Evolutionary conservation across 225 moss, liverwort and hornwort genomes (phyloP).

Genomic region (Physcomitrellopsis africana): DNA sequence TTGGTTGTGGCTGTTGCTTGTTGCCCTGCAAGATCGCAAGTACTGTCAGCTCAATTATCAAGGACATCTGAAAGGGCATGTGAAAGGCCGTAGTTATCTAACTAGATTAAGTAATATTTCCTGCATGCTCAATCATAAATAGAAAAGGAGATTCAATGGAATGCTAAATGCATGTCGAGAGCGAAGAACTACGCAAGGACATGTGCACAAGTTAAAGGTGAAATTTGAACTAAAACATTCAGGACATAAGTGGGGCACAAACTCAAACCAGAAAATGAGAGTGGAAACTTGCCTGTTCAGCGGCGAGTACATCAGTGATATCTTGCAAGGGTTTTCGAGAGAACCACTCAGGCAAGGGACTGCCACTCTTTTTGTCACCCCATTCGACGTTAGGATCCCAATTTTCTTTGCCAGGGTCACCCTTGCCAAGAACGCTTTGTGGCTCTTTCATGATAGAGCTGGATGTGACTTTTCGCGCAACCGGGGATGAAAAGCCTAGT

Average conservation of each 20-base stretch:
- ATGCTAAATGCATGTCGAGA: too few species aligned
- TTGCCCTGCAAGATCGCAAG: conserved; percentile 21
- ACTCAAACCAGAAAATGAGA: too few species aligned
- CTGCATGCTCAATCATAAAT: too few species aligned
- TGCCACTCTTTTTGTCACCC: conserved; percentile 17
- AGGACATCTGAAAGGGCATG: background rate
- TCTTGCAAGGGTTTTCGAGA: conserved; percentile 46
- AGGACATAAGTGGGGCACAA: background rate
- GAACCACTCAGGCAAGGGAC: conserved; percentile 51
- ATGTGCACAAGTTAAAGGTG: too few species aligned
- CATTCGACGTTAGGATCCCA: conserved; percentile 30
- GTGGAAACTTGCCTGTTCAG: conserved; percentile 37
- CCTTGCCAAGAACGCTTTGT: background rate
- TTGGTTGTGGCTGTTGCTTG: conserved; percentile 36
- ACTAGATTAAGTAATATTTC: too few species aligned
- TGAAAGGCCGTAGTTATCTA: too few species aligned
- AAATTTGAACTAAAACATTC: too few species aligned
- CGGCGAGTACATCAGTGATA: conserved; percentile 46
- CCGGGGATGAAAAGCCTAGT: conserved; percentile 11
- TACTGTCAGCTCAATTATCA: background rate
- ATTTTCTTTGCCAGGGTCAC: conserved; percentile 41
- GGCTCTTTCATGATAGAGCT: background rate
- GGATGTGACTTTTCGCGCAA: conserved; percentile 15
- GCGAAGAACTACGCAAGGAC: too few species aligned
- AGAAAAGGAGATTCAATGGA: too few species aligned